Conservation (phyloP, 371 early-diverging fungal genomes). For the Mucor irregularis region DNA sequence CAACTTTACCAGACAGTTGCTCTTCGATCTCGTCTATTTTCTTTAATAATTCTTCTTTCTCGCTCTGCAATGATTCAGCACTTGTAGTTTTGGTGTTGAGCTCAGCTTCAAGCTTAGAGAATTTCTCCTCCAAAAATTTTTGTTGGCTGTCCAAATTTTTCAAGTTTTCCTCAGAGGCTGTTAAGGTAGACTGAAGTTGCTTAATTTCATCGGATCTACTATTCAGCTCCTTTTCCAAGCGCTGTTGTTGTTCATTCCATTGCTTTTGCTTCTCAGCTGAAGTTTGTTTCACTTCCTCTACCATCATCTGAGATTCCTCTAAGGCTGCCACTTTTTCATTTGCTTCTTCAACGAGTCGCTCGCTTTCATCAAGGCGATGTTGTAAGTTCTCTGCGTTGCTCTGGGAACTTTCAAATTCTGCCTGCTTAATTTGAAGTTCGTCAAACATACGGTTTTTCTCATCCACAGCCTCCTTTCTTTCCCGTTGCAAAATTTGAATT, state of each 20-base stretch:
- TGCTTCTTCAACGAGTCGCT: conserved; percentile 52
- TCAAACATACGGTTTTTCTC: conserved; percentile 64
- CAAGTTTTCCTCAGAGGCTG: not conserved
- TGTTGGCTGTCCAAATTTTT: conserved; percentile 19
- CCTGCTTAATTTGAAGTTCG: conserved; percentile 63
- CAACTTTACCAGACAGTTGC: conserved; percentile 19
- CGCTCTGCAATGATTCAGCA: conserved; percentile 29
- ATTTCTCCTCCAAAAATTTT: conserved; percentile 27
- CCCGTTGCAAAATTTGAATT: conserved; percentile 36
- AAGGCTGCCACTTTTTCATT: conserved; percentile 52
- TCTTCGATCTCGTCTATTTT: conserved; percentile 23
- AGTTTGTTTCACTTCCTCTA: conserved; percentile 25
- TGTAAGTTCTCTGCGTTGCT: conserved; percentile 59
- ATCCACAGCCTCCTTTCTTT: conserved; percentile 48
- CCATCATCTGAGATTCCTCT: conserved; percentile 43
- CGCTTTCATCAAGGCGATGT: conserved; percentile 52
- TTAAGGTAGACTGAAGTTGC: not conserved
- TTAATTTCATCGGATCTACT: conserved; percentile 10
- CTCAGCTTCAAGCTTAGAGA: conserved; percentile 31
- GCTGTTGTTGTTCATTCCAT: conserved; percentile 29
- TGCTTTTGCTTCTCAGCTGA: conserved; percentile 35
- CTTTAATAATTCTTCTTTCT: conserved; percentile 32
- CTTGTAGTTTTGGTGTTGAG: conserved; percentile 26
- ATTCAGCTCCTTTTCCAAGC: conserved; percentile 20
- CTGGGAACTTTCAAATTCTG: conserved; percentile 73